Conservation (phyloP, 345 rosid genomes). For the Anastatica hierochuntica region DNA sequence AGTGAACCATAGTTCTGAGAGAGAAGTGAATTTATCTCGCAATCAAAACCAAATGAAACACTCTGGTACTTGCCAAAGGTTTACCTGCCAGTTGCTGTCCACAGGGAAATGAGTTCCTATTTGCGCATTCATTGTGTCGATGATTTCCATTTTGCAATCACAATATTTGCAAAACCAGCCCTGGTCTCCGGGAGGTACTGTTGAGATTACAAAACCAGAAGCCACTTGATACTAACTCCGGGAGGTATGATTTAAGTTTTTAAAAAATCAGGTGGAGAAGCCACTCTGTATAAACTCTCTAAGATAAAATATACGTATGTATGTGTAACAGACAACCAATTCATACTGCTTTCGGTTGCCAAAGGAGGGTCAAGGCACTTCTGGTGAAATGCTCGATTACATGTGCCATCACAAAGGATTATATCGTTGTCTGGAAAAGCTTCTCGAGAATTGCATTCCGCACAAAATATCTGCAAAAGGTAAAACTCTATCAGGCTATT, state of each 20-base stretch:
- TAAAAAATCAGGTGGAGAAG: background rate
- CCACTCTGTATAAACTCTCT: background rate
- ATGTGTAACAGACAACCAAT: background rate
- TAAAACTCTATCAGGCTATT: slow-evolving; percentile 7
- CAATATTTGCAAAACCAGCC: slow-evolving; percentile 96
- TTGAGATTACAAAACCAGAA: slow-evolving; percentile 21
- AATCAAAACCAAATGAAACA: background rate
- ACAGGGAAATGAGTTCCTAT: slow-evolving; percentile 65
- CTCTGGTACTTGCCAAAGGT: slow-evolving; percentile 6
- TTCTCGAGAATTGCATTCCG: slow-evolving; percentile 78
- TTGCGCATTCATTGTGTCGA: slow-evolving; percentile 90
- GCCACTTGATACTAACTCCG: no score
- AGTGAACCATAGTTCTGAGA: background rate
- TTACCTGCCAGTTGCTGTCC: slow-evolving; percentile 78
- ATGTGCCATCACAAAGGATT: slow-evolving; percentile 90
- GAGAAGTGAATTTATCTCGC: background rate
- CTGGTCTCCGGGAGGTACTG: slow-evolving; percentile 96
- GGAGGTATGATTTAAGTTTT: no score
- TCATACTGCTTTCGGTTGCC: slow-evolving; percentile 78
- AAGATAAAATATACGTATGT: no score
- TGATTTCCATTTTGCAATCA: slow-evolving; percentile 81
- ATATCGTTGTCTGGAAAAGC: slow-evolving; percentile 87
- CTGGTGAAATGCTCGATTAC: slow-evolving; percentile 92
- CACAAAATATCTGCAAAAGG: slow-evolving; percentile 72
- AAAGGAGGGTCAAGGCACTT: slow-evolving; percentile 87